phyloP scores from a whole-genome alignment of 768 basidiomycete genomes.

The Dentipellis sp. region DNA sequence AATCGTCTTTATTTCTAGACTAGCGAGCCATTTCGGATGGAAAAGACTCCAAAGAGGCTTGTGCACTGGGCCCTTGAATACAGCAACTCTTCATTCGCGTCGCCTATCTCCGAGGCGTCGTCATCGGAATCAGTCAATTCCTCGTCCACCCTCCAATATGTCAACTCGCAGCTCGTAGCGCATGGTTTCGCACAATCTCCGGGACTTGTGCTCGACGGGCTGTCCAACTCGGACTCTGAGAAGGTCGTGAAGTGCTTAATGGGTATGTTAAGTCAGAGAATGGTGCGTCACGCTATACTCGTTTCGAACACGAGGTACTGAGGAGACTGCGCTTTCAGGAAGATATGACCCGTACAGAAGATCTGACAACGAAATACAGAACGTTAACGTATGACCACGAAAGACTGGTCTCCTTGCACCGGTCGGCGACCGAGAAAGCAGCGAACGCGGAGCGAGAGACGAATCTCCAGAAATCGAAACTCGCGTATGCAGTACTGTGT shows the following conservation, averaged over 20 bases:
- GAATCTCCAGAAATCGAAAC: constrained; percentile 61
- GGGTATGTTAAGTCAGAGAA: constrained; percentile 63
- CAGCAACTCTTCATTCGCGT: constrained; percentile 14
- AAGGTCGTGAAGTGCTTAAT: constrained; percentile 66
- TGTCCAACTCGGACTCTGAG: constrained; percentile 46
- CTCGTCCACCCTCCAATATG: constrained; percentile 60
- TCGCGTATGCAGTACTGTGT: constrained; percentile 40
- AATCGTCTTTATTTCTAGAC: background rate
- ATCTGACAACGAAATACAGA: constrained; percentile 61
- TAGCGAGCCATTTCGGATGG: background rate
- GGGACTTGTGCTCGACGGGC: constrained; percentile 61
- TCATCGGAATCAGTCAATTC: constrained; percentile 40
- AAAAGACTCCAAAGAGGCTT: constrained; percentile 1
- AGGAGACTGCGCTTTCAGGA: constrained; percentile 26
- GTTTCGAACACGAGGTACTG: background rate
- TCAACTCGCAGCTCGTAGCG: constrained; percentile 74
- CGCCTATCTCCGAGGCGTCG: constrained; percentile 26
- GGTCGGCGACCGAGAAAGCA: constrained; percentile 44
- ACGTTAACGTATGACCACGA: constrained; percentile 79
- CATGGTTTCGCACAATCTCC: constrained; percentile 65
- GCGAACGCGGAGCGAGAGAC: constrained; percentile 74
- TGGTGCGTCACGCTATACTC: constrained; percentile 39
- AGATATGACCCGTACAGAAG: constrained; percentile 76
- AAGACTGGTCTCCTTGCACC: constrained; percentile 58
- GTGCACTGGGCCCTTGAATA: constrained; percentile 1